These are phyloP conservation scores for Remersonia thermophila DNA, from an alignment of 2,329 filamentous ascomycete genomes.

Conservation along the genomic window DNA sequence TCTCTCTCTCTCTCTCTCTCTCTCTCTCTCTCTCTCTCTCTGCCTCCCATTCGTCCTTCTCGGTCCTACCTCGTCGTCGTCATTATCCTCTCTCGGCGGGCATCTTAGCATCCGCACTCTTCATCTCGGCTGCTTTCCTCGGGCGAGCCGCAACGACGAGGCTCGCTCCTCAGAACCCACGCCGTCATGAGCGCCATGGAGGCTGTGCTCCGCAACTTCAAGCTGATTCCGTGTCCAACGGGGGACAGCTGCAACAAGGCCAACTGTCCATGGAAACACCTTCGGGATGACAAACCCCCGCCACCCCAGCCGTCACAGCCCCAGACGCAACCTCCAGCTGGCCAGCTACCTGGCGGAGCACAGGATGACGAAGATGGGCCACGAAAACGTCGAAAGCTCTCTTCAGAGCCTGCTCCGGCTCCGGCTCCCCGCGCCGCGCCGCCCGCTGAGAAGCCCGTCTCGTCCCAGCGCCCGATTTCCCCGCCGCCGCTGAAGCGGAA, in stretches of 20 bases:
- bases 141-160: too few species aligned
- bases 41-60: too few species aligned
- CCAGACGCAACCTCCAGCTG: background rate
- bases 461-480: slow-evolving; percentile 11
- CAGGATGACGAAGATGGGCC: slow-evolving; percentile 11
- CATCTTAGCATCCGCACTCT: too few species aligned
- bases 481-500: slow-evolving; percentile 18
- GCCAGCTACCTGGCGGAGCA: background rate
- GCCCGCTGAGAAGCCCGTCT: background rate
- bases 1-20: too few species aligned
- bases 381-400: slow-evolving; percentile 17
- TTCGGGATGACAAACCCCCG: slow-evolving; percentile 12
- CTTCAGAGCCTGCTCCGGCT: slow-evolving; percentile 8
- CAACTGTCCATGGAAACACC: slow-evolving; percentile 16
- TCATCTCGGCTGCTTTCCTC: too few species aligned
- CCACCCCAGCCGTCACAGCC: background rate
- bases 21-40: too few species aligned
- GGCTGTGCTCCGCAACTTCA: slow-evolving; percentile 18
- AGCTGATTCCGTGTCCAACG: slow-evolving; percentile 18
- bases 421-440: background rate
- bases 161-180: too few species aligned
- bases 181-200: slow-evolving; percentile 12
- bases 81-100: too few species aligned
- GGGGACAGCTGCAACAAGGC: slow-evolving; percentile 15
- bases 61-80: too few species aligned